A percentile compares a stretch with the other conserved stretches of the same genome.
Evolutionary conservation across 805 yeast species (phyloP).

Genomic region (Priceomyces castillae): DNA sequence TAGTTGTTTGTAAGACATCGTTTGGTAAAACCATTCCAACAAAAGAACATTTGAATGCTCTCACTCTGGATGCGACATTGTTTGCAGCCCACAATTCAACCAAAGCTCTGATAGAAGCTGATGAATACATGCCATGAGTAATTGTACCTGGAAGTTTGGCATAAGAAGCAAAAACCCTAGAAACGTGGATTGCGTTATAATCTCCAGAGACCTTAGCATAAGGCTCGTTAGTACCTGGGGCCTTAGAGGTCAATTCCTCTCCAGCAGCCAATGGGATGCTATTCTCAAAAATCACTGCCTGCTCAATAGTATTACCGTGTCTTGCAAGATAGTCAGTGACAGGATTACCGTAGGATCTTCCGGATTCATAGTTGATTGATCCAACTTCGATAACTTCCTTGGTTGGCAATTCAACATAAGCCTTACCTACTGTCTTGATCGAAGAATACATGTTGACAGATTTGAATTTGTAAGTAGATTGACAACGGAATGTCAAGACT

Average conservation of each 20-base stretch:
- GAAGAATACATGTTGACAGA: constrained; percentile 71
- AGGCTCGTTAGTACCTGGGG: constrained; percentile 95
- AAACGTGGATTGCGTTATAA: constrained; percentile 96
- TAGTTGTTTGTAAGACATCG: constrained; percentile 77
- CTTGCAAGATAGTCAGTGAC: constrained; percentile 90
- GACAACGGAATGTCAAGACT: constrained; percentile 84
- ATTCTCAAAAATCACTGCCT: constrained; percentile 86
- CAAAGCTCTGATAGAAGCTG: constrained; percentile 90
- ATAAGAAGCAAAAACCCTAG: constrained; percentile 89
- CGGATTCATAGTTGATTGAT: constrained; percentile 82
- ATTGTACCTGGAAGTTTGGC: constrained; percentile 96
- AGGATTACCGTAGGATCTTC: constrained; percentile 94
- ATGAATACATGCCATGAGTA: constrained; percentile 98
- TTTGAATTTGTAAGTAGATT: constrained; percentile 80
- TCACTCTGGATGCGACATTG: constrained; percentile 91
- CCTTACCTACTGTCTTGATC: constrained; percentile 81
- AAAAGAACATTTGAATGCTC: constrained; percentile 87
- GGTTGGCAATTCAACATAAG: constrained; percentile 84
- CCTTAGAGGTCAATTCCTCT: constrained; percentile 62
- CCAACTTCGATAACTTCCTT: constrained; percentile 86
- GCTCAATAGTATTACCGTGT: constrained; percentile 91
- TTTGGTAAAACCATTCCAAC: constrained; percentile 98
- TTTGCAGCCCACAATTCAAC: constrained; percentile 99
- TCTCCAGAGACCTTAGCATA: constrained; percentile 98
- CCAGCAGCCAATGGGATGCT: constrained; percentile 78